Evolutionary conservation across 2,329 filamentous ascomycete species (phyloP).

Genomic region (Colletotrichum sp.): DNA sequence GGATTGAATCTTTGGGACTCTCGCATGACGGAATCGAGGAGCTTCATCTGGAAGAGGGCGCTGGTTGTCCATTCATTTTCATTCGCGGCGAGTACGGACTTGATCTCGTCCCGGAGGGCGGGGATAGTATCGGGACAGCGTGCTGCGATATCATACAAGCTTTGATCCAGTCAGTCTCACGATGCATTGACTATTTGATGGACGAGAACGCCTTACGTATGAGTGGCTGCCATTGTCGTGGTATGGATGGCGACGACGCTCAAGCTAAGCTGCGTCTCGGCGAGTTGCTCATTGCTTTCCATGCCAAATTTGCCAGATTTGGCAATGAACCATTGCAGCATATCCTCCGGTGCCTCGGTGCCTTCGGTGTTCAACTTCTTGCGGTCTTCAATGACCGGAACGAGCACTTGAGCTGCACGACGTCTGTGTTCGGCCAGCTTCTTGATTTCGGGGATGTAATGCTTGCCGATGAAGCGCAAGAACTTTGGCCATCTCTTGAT

Average conservation of each 20-base stretch:
- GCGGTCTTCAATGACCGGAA: not conserved
- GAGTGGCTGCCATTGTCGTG: constrained; percentile 29
- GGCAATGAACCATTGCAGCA: not conserved
- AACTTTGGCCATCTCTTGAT: not conserved
- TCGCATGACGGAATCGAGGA: constrained; percentile 44
- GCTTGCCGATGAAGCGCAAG: not conserved
- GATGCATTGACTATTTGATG: not conserved
- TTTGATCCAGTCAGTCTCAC: not conserved
- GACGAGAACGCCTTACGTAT: not conserved
- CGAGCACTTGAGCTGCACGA: not conserved
- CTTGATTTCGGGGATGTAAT: not conserved
- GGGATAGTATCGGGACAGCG: not conserved
- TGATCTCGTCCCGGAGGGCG: not conserved
- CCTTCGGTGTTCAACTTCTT: not conserved
- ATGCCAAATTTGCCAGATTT: not conserved
- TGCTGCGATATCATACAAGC: not conserved
- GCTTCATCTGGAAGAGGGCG: constrained; percentile 53
- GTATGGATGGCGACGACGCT: constrained; percentile 58
- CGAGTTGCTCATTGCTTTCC: constrained; percentile 6
- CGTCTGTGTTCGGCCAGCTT: not conserved
- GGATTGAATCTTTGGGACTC: constrained; percentile 39
- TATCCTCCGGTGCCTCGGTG: not conserved
- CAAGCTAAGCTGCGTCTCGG: constrained; percentile 46
- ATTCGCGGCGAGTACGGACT: not conserved
- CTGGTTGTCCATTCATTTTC: constrained; percentile 45